Conservation (phyloP, 1,284 basidiomycete genomes). For the Tetrapyrgos nigripes region DNA sequence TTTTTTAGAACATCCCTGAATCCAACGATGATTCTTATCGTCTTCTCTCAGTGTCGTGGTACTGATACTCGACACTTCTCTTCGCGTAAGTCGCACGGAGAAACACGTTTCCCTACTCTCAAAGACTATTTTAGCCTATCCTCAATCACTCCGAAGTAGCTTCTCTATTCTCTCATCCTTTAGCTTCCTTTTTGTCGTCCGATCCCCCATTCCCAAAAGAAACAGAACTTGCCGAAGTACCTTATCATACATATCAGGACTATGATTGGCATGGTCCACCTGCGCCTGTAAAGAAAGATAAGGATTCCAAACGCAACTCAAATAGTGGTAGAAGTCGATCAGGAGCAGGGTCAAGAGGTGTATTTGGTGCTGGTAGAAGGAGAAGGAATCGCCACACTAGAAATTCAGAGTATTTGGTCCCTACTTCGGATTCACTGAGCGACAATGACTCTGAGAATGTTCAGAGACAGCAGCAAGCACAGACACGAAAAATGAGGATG, state of each 20-base stretch:
- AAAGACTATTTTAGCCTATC: slow-evolving; percentile 61
- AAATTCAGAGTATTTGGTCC: background rate
- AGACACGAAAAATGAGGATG: slow-evolving; percentile 46
- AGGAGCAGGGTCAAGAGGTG: background rate
- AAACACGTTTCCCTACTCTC: background rate
- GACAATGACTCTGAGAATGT: background rate
- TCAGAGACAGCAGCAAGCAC: background rate
- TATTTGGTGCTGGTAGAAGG: background rate
- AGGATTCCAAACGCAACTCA: background rate
- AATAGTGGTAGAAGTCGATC: background rate
- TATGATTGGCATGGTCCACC: slow-evolving; percentile 50
- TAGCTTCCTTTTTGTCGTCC: slow-evolving; percentile 74
- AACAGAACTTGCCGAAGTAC: slow-evolving; percentile 58
- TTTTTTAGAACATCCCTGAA: background rate
- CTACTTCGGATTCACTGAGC: background rate
- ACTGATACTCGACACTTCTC: slow-evolving; percentile 74
- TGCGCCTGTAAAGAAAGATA: background rate
- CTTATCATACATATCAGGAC: slow-evolving; percentile 73
- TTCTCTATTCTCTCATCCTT: slow-evolving; percentile 83
- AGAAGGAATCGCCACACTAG: background rate
- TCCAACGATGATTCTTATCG: background rate
- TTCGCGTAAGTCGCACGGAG: slow-evolving; percentile 58
- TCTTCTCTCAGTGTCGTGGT: slow-evolving; percentile 72
- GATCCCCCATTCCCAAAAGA: slow-evolving; percentile 66
- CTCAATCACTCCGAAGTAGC: slow-evolving; percentile 81